These are phyloP conservation scores for Ophiostoma perfectum DNA, from an alignment of 2,329 filamentous ascomycete species.

Conservation along the genomic window DNA sequence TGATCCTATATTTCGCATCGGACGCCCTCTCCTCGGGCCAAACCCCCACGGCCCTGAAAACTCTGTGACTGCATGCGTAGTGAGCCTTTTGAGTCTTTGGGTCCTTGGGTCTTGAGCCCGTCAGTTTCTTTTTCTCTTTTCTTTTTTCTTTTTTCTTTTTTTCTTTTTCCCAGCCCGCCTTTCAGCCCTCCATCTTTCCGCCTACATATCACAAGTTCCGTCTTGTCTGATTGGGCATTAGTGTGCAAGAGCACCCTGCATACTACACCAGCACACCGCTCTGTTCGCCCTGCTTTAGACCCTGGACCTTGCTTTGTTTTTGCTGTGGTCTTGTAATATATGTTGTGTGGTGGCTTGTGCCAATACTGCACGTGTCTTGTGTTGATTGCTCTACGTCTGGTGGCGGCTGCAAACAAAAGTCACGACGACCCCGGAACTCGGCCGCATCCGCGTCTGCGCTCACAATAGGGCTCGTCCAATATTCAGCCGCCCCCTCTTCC, in stretches of 20 bases:
- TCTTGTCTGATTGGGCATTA: background rate
- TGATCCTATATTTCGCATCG: background rate
- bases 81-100: background rate
- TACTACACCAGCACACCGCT: background rate
- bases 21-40: background rate
- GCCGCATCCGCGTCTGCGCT: background rate
- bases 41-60: constrained; percentile 1
- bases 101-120: too few relatives aligned
- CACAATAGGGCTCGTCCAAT: background rate
- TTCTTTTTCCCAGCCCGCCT: background rate
- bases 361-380: background rate
- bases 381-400: background rate
- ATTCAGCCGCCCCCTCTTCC: constrained; percentile 6
- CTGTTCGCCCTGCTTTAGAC: background rate
- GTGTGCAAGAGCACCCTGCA: background rate
- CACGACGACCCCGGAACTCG: background rate
- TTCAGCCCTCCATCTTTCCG: background rate
- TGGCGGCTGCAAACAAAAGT: background rate
- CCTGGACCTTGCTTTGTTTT: background rate
- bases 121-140: background rate
- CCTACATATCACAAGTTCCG: background rate
- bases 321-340: too few relatives aligned
- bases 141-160: background rate
- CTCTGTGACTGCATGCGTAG: background rate
- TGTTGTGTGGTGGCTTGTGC: background rate